Conservation (phyloP, 2,329 filamentous ascomycete species). For the Trichophyton verrucosum region DNA sequence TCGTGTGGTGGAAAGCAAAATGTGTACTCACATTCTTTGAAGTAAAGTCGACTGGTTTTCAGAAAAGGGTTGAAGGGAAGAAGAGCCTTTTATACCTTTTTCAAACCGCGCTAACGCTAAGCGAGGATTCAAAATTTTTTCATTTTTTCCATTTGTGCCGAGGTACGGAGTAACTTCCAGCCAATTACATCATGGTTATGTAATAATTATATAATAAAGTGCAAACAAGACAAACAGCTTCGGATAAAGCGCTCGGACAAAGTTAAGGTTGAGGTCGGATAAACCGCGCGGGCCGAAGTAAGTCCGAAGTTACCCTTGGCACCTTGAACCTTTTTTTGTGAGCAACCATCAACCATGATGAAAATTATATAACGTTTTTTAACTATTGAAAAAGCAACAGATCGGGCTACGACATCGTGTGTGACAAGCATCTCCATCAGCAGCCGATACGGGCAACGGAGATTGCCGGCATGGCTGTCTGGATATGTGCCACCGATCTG, state of each 20-base stretch:
- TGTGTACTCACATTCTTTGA: slow-evolving; percentile 14
- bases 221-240: background rate
- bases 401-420: background rate
- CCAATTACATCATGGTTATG: background rate
- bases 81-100: slow-evolving; percentile 3
- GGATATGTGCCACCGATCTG: background rate
- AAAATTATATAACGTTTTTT: too few relatives aligned
- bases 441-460: background rate
- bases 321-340: background rate
- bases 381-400: background rate
- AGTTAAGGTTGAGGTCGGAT: background rate
- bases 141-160: background rate
- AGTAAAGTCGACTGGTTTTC: slow-evolving; percentile 14
- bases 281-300: background rate
- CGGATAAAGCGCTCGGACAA: background rate
- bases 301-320: too few relatives aligned
- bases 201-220: background rate
- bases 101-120: slow-evolving; percentile 3
- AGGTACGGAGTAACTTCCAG: background rate
- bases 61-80: slow-evolving; percentile 4
- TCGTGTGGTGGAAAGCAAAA: background rate
- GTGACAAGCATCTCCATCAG: background rate
- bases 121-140: slow-evolving; percentile 3
- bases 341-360: background rate
- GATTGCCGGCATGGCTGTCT: background rate